Evolutionary conservation across 345 rosid species (phyloP).

Genomic region (Garcia nutans): DNA sequence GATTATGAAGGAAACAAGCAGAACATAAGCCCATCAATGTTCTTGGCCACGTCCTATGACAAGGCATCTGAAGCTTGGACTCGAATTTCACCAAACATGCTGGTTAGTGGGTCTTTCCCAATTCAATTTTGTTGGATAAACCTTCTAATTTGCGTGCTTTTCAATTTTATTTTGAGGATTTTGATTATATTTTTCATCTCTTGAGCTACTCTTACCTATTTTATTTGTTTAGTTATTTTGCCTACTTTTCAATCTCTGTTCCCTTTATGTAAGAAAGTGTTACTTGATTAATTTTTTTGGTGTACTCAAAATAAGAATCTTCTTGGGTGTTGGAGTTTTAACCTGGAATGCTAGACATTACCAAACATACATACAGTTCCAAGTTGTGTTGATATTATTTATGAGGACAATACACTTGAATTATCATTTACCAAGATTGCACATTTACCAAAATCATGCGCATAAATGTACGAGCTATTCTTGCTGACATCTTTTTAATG

Average conservation of each 20-base stretch:
- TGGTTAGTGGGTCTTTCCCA: conserved; percentile 53
- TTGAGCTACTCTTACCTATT: background rate
- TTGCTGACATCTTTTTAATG: background rate
- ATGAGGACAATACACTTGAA: background rate
- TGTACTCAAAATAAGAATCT: background rate
- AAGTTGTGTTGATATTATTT: conserved; percentile 1
- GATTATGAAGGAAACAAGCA: conserved; percentile 44
- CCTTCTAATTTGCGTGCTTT: background rate
- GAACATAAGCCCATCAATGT: conserved; percentile 65
- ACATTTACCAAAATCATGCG: background rate
- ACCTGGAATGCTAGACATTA: background rate
- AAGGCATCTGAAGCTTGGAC: conserved; percentile 97
- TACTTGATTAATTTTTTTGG: background rate
- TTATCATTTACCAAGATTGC: background rate
- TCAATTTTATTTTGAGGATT: background rate
- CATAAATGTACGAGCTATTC: background rate
- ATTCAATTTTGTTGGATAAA: conserved; percentile 4
- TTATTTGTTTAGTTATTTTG: too few species aligned
- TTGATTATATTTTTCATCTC: background rate
- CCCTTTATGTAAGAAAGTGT: background rate
- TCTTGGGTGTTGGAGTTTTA: background rate
- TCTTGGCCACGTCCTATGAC: conserved; percentile 84
- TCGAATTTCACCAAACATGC: conserved; percentile 51
- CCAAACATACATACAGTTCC: background rate
- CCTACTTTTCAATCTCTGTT: background rate